Evolutionary conservation across 2,329 filamentous ascomycete genomes (phyloP).

Genomic region (Pseudocercospora cruenta): DNA sequence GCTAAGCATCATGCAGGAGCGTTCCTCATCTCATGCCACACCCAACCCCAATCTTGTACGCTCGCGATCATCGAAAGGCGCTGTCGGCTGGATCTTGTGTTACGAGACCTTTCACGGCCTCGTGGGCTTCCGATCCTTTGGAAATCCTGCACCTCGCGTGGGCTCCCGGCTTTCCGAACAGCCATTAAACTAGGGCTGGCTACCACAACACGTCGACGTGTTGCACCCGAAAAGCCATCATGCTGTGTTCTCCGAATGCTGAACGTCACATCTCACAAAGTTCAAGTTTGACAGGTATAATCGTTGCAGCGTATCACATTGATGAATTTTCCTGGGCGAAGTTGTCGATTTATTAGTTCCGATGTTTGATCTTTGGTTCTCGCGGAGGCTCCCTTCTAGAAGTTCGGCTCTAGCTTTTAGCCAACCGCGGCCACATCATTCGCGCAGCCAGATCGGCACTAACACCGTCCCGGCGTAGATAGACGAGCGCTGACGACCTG

Average conservation of each 20-base stretch:
- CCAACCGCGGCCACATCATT: conserved; percentile 14
- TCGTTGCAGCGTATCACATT: neutral
- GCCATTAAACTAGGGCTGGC: conserved; percentile 4
- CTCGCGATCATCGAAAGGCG: conserved; percentile 17
- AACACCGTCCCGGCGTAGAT: conserved; percentile 23
- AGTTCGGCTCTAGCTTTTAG: conserved; percentile 15
- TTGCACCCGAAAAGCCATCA: conserved; percentile 1
- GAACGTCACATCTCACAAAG: conserved; percentile 11
- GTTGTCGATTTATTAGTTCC: neutral
- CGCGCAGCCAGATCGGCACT: conserved; percentile 27
- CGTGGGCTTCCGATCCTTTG: neutral
- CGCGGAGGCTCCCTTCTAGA: neutral
- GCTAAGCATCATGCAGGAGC: conserved; percentile 8
- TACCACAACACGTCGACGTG: neutral
- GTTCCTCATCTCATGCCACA: conserved; percentile 4
- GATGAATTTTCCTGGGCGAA: neutral
- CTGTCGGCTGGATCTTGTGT: conserved; percentile 18
- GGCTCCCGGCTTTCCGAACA: conserved; percentile 13
- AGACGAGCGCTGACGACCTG: conserved; percentile 30
- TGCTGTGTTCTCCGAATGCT: neutral
- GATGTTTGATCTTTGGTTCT: neutral
- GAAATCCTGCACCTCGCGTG: conserved; percentile 11
- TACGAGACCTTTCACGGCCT: conserved; percentile 2
- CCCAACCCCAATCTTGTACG: conserved; percentile 13
- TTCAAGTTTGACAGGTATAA: neutral